Evolutionary conservation across 768 basidiomycete species (phyloP), one percentile per base, ranked within the genome.

Genomic region (Lactarius akahatsu): DNA sequence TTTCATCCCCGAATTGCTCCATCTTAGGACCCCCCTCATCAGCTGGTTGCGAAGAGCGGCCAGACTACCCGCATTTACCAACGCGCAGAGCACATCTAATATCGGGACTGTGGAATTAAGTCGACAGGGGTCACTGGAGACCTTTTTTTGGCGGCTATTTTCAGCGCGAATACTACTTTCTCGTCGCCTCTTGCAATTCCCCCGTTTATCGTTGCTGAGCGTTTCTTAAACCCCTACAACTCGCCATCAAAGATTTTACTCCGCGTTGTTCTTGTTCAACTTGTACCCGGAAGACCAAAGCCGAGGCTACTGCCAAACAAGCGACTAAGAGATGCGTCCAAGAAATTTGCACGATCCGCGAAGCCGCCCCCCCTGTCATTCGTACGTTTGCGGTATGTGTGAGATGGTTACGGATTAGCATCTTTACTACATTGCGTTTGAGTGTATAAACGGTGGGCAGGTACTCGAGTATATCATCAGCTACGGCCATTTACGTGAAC

Each of bases 401-500:
- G 94, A 96, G 80, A 95, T 99, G 91, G 94, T 98, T 75, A 82
- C 95, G 30, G 96, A 98, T 79, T 91, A 93, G 67, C 90, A 99
- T 73, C 96, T 98, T 78, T 98, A 98, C 80, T 99, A 98, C 82
- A 98, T 99, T 94, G 93, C 98, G 11, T 94, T 92, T 76, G 97
- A 99, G 77, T 98, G 96, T 76, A 93, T 98, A 78, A 96, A 95
- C 72, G 97, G 97, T 36, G 97, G 97, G 0, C 97, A 99, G 82
- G 95, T 99, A 94, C 86, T 99, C 71, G 97, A 99, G 83, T 99
- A 96, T 77, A 98, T 99, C 80, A 99, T 98, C 79, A 92, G 92
- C 73, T 97, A 99, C 73, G 97, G 97, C n/a, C 85, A 97, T 38
- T 84, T 98, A 66, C 84, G 97, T 55, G 97, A 98, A 78, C 86